Percentiles rank a stretch among this genome's conserved stretches.
These are phyloP conservation scores for Blastocystis sp. DNA, from an alignment of 352 stramenopile species.

Conservation along the genomic window DNA sequence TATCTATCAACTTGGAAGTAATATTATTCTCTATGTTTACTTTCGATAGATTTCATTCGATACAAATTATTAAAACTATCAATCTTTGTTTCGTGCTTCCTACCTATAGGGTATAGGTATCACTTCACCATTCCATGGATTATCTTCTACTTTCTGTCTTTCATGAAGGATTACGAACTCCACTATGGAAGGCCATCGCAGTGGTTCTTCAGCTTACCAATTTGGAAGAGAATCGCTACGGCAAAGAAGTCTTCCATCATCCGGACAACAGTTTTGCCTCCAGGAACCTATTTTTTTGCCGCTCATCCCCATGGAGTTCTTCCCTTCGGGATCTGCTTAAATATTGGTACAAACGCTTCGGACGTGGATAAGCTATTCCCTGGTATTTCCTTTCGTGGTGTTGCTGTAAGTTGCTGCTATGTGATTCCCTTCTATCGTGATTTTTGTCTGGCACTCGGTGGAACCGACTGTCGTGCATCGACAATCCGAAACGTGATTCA, in stretches of 20 bases:
- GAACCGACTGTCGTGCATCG: conserved; percentile 24
- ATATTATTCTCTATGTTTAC: background rate
- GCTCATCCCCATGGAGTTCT: conserved; percentile 53
- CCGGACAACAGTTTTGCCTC: background rate
- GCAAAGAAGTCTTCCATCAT: conserved; percentile 20
- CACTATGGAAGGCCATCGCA: conserved; percentile 5
- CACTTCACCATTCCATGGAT: background rate
- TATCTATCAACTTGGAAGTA: background rate
- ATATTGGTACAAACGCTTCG: conserved; percentile 40
- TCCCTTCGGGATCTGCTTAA: conserved; percentile 35
- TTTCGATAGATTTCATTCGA: background rate
- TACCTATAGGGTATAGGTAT: background rate
- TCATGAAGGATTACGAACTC: conserved; percentile 29
- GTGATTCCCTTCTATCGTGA: conserved; percentile 46
- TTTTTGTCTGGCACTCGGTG: conserved; percentile 28
- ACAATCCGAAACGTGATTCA: conserved; percentile 11
- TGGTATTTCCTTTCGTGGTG: conserved; percentile 21
- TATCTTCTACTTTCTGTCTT: background rate
- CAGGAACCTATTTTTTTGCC: conserved; percentile 9
- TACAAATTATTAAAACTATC: conserved; percentile 26
- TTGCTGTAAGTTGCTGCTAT: conserved; percentile 43
- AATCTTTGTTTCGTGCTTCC: conserved; percentile 25
- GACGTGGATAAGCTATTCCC: conserved; percentile 14
- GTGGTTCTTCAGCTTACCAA: background rate
- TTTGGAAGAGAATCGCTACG: background rate